Conservation (phyloP, 2,329 filamentous ascomycete species). For the Apiospora kogelbergensis region DNA sequence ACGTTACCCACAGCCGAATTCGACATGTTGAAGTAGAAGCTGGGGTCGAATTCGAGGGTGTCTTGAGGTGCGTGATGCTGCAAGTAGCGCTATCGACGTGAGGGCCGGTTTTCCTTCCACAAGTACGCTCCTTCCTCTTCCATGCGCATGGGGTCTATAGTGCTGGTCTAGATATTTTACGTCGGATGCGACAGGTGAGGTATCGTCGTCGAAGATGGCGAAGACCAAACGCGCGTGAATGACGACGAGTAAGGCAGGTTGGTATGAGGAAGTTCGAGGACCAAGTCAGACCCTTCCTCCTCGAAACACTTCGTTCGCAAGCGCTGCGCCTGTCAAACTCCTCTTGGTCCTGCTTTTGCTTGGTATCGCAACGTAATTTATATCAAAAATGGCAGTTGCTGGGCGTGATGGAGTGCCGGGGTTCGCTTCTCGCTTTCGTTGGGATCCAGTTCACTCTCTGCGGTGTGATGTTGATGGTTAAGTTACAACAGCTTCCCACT, state of each 20-base stretch:
- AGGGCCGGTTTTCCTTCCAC: background rate
- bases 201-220: background rate
- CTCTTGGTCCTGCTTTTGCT: background rate
- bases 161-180: background rate
- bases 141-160: background rate
- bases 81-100: background rate
- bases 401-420: background rate
- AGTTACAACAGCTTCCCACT: conserved; percentile 1
- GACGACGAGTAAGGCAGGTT: background rate
- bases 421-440: background rate
- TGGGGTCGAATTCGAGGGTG: background rate
- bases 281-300: background rate
- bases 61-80: background rate
- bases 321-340: background rate
- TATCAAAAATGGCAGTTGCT: background rate
- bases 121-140: background rate
- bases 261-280: background rate
- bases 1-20: conserved; percentile 68
- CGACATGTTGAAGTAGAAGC: conserved; percentile 46
- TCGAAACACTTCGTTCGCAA: background rate
- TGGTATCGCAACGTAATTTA: background rate
- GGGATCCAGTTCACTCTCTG: conserved; percentile 1
- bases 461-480: conserved; percentile 3
- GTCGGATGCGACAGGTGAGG: conserved; percentile 2
- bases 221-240: background rate